Base-by-base conservation (phyloP, 2,329 filamentous ascomycete species). In the Chaetomiaceae sp. region DNA sequence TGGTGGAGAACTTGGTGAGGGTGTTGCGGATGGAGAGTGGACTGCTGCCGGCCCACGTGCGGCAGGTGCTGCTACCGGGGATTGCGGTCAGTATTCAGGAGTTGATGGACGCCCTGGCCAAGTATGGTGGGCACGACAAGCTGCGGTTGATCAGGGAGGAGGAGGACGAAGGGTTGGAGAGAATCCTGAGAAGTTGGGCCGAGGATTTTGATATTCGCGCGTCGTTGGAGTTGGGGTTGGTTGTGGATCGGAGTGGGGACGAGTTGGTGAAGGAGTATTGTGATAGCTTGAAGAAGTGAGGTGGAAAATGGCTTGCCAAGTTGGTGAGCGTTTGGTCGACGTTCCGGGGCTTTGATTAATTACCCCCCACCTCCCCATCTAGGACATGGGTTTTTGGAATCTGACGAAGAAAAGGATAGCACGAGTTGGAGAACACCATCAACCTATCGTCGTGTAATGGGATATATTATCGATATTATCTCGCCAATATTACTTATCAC, bases 171-270 rank as follows among this genome's bases (percentile, higher is more conserved):
- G 75, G 69, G 21, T 69, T 79, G 54, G 80, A 82, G 67, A 70
- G 71, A 58, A 81, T 85, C 53, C 66, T 85, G 65, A 73, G 79
- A 58, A 80, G 79, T 55, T 85, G 82, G 82, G 76, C 79, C 10
- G 74, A 76, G 54, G 75, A 77, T 51, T 77, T 83, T 61, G 78
- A 83, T 61, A 77, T 77, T 37, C 68, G 64, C 8, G 72, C 76
- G 55, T 73, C 78, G 8, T 66, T 79, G 49, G 70, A 65, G 43
- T 61, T 84, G 46, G 81, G 80, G 0, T 71, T 81, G 54, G 69
- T 73, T 46, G 67, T 70, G 40, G 80, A 83, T 61, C 65, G 71
- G 51, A 74, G 71, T 8, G 79, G 76, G 51, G 79, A 82, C 60
- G 69, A 75, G 42, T 69, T 81, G 5, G 80, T 84, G 10, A 73